A percentile compares a stretch with the other conserved stretches of the same genome.
Evolutionary conservation across 345 rosid genomes (phyloP).

Genomic region (Lepidium sativum): DNA sequence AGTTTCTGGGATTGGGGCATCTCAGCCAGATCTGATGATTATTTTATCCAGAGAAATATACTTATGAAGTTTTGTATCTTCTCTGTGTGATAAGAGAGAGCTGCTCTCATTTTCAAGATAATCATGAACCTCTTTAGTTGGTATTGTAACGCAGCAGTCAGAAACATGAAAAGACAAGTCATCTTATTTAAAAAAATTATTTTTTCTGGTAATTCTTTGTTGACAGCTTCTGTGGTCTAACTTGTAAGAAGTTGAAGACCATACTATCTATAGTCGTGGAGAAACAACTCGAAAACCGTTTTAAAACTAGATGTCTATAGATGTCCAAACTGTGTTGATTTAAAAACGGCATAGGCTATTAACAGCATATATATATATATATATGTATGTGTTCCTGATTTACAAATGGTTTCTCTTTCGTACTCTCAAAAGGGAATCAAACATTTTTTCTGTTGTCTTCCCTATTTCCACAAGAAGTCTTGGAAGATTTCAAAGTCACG

Average conservation of each 20-base stretch:
- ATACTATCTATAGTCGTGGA: conserved; percentile 6
- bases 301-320: background rate
- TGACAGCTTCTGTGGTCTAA: background rate
- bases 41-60: background rate
- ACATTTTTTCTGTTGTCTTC: background rate
- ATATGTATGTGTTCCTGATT: background rate
- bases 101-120: background rate
- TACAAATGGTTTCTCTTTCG: background rate
- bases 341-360: background rate
- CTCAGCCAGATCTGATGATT: background rate
- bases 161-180: background rate
- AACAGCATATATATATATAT: background rate
- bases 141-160: background rate
- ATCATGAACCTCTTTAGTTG: background rate
- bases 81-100: background rate
- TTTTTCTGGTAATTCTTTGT: background rate
- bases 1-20: background rate
- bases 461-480: background rate
- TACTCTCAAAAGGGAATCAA: background rate
- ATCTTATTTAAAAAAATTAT: background rate
- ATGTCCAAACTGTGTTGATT: background rate
- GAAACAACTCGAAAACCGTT: background rate
- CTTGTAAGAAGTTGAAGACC: background rate
- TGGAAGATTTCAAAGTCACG: background rate
- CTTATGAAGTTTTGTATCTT: background rate